A percentile compares a stretch with the other conserved stretches of the same genome.
These are phyloP conservation scores for Podila epicladia DNA, from an alignment of 192 early-diverging fungal genomes.

Conservation along the genomic window DNA sequence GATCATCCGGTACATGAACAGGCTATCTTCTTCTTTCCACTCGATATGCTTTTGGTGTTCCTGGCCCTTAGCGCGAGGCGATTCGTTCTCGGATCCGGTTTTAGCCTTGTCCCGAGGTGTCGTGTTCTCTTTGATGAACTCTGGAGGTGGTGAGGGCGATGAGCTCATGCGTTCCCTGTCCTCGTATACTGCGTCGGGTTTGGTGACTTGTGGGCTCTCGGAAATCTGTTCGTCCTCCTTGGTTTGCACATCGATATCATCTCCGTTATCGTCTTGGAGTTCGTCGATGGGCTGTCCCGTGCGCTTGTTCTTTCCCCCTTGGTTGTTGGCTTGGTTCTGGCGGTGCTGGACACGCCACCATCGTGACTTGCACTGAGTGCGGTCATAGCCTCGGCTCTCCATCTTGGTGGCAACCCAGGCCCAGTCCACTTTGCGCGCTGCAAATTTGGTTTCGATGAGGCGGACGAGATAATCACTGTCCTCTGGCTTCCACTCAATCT, in stretches of 20 bases:
- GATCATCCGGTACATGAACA: constrained; percentile 46
- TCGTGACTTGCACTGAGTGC: constrained; percentile 48
- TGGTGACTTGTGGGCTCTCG: neutral
- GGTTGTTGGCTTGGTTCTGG: constrained; percentile 15
- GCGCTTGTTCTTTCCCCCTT: constrained; percentile 7
- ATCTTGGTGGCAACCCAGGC: constrained; percentile 49
- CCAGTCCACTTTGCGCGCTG: constrained; percentile 50
- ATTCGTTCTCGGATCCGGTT: neutral
- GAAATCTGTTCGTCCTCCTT: neutral
- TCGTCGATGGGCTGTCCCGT: neutral
- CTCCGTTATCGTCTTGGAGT: neutral
- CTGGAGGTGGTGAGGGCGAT: neutral
- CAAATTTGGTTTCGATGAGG: constrained; percentile 47
- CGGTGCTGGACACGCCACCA: constrained; percentile 53
- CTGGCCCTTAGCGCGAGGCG: constrained; percentile 9
- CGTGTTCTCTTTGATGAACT: neutral
- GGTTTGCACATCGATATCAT: no score
- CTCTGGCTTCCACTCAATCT: constrained; percentile 51
- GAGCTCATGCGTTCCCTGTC: neutral
- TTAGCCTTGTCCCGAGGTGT: neutral
- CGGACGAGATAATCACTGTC: constrained; percentile 45
- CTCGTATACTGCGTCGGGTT: neutral
- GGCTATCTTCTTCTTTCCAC: constrained; percentile 52
- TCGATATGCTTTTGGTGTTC: constrained; percentile 51
- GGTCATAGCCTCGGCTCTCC: constrained; percentile 50